phyloP scores from a whole-genome alignment of 2,329 filamentous ascomycete genomes.

The Chaetomium olivaceum region DNA sequence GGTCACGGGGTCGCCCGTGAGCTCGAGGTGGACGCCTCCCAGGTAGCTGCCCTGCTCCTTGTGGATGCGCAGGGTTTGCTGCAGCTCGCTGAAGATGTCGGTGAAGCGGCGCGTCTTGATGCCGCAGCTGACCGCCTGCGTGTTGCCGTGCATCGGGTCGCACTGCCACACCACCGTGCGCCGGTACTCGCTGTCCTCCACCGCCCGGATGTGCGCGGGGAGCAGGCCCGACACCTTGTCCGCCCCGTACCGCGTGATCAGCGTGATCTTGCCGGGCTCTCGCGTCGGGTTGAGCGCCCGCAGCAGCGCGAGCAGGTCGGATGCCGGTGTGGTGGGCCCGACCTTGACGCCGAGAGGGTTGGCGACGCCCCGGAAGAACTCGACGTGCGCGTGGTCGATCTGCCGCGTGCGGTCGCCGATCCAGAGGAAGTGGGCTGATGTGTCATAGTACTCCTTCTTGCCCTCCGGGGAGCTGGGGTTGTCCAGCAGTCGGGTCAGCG shows the following conservation, averaged over 20 bases:
- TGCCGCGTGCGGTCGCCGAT: conserved; percentile 96
- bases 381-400: conserved; percentile 88
- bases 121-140: conserved; percentile 64
- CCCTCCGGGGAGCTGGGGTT: conserved; percentile 33
- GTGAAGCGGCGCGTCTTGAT: conserved; percentile 92
- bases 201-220: conserved; percentile 82
- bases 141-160: conserved; percentile 96
- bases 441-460: conserved; percentile 78
- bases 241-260: conserved; percentile 94
- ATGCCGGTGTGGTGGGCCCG: conserved; percentile 76
- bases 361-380: conserved; percentile 94
- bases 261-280: conserved; percentile 88
- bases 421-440: conserved; percentile 96
- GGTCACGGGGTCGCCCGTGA: conserved; percentile 94
- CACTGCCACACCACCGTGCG: conserved; percentile 88
- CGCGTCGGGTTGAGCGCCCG: conserved; percentile 79
- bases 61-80: conserved; percentile 81
- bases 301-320: conserved; percentile 77
- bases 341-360: conserved; percentile 98
- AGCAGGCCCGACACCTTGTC: conserved; percentile 73
- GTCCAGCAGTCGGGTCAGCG: conserved; percentile 74
- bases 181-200: conserved; percentile 72
- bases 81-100: conserved; percentile 85
- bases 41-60: conserved; percentile 80
- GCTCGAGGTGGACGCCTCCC: conserved; percentile 90